These are phyloP conservation scores for Oehlia diaphana DNA, from an alignment of 192 early-diverging fungal species.

Conservation along the genomic window DNA sequence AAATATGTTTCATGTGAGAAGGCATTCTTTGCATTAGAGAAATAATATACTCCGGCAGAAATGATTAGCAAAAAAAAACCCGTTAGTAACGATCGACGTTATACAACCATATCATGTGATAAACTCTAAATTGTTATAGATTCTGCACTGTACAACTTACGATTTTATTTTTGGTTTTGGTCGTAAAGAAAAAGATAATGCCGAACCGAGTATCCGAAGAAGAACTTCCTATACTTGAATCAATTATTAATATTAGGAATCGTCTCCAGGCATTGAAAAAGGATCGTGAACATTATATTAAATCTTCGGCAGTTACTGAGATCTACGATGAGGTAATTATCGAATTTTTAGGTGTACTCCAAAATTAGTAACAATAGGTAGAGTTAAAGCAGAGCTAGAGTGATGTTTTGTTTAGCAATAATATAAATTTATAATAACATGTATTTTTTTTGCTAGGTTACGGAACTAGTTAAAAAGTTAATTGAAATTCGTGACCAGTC, in stretches of 20 bases:
- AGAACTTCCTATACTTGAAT: constrained; percentile 68
- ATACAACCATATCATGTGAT: too few species aligned
- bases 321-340: constrained; percentile 63
- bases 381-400: not conserved
- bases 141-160: too few species aligned
- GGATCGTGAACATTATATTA: constrained; percentile 68
- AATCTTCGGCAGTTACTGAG: constrained; percentile 59
- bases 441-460: constrained; percentile 3
- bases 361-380: not conserved
- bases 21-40: too few species aligned
- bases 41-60: too few species aligned
- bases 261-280: constrained; percentile 72
- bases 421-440: not conserved
- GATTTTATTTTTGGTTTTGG: too few species aligned
- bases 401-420: not conserved
- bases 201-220: constrained; percentile 43
- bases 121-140: too few species aligned
- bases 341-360: constrained; percentile 42
- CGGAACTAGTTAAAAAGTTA: constrained; percentile 50
- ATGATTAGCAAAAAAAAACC: too few species aligned
- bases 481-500: constrained; percentile 24
- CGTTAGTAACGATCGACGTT: too few species aligned
- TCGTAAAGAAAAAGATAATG: constrained; percentile 8
- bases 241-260: constrained; percentile 67
- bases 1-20: too few species aligned